These are phyloP conservation scores for Aspergillus pseudoviridinutans DNA, from an alignment of 2,329 filamentous ascomycete genomes.

Conservation along the genomic window DNA sequence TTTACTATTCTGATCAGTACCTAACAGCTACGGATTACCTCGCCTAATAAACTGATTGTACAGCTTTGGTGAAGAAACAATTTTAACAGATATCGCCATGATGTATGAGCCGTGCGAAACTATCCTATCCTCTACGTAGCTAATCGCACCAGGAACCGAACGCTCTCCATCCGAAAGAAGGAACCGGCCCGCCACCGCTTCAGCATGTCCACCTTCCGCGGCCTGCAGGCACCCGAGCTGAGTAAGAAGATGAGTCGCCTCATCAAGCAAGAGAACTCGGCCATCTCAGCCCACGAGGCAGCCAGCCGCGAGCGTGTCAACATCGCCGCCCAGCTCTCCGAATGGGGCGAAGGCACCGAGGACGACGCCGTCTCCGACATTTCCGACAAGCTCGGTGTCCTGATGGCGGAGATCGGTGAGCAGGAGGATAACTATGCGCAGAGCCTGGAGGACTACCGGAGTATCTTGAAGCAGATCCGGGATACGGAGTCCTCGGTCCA, in stretches of 20 bases:
- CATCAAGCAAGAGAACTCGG: conserved; percentile 91
- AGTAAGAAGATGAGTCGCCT: conserved; percentile 84
- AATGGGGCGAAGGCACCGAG: conserved; percentile 90
- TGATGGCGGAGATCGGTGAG: conserved; percentile 88
- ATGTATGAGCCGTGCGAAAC: neutral
- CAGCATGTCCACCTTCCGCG: conserved; percentile 80
- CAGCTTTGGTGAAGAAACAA: neutral
- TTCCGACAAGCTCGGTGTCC: conserved; percentile 90
- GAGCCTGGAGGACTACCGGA: conserved; percentile 78
- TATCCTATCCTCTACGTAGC: neutral
- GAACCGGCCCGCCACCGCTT: conserved; percentile 60
- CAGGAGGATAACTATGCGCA: conserved; percentile 88
- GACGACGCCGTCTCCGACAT: conserved; percentile 87
- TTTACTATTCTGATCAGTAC: neutral
- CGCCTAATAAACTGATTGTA: neutral
- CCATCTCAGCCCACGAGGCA: conserved; percentile 77
- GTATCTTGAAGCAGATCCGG: conserved; percentile 81
- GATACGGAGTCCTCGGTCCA: conserved; percentile 96
- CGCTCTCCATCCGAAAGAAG: conserved; percentile 38
- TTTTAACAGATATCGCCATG: neutral
- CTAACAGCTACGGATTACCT: neutral
- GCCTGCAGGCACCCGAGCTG: conserved; percentile 79
- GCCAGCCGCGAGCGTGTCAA: conserved; percentile 79
- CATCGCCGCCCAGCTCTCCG: conserved; percentile 85
- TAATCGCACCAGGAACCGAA: conserved; percentile 37